Conservation (phyloP, 2,329 filamentous ascomycete species). For the Scortechinia acanthostroma region DNA sequence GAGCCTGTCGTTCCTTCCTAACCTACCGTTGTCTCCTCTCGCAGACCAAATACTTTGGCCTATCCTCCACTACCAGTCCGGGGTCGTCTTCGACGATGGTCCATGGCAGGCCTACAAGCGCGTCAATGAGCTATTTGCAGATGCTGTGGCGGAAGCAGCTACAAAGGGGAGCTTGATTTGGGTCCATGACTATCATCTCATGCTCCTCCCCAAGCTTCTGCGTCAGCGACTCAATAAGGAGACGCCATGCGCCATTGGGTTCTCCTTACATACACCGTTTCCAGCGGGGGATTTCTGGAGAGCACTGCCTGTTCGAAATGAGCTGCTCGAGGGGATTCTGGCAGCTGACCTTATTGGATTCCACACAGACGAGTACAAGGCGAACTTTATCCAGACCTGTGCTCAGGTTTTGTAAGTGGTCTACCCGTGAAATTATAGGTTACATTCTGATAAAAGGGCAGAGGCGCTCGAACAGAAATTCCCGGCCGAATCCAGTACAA, state of each 20-base stretch:
- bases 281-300: neutral
- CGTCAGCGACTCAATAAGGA: neutral
- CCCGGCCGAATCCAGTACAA: neutral
- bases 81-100: neutral
- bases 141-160: neutral
- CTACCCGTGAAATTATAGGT: no score
- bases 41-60: neutral
- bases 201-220: constrained; percentile 1
- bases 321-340: neutral
- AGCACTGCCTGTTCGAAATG: neutral
- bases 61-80: constrained; percentile 2
- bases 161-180: neutral
- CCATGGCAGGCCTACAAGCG: neutral
- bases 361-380: neutral
- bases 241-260: neutral
- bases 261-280: constrained; percentile 1
- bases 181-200: constrained; percentile 2
- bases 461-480: neutral
- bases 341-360: neutral
- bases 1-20: neutral
- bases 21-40: neutral
- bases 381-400: constrained; percentile 1
- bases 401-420: neutral
- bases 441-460: neutral
- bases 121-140: constrained; percentile 1